A percentile compares a stretch with the other conserved stretches of the same genome.
phyloP scores from a whole-genome alignment of 805 yeast species.

The Candida adriatica region DNA sequence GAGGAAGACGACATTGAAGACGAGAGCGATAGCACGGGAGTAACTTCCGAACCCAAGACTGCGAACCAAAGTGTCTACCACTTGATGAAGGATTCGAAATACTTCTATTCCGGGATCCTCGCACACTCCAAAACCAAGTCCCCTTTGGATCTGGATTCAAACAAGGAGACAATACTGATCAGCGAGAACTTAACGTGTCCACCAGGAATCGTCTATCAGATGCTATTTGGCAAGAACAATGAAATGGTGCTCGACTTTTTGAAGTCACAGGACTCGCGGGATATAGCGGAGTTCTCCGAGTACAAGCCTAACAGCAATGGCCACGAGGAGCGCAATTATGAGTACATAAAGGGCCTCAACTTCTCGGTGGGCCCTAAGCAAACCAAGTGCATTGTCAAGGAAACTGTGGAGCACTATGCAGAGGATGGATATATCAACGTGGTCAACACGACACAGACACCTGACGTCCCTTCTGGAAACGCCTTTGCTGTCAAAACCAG shows the following conservation, averaged over 20 bases:
- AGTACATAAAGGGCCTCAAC: slow-evolving; percentile 67
- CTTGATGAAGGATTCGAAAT: slow-evolving; percentile 33
- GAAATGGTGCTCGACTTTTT: slow-evolving; percentile 36
- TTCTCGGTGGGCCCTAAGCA: slow-evolving; percentile 91
- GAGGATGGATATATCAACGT: slow-evolving; percentile 50
- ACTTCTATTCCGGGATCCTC: slow-evolving; percentile 55
- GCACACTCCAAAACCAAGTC: slow-evolving; percentile 52
- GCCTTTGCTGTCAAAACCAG: slow-evolving; percentile 72
- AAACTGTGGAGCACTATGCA: slow-evolving; percentile 51
- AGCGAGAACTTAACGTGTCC: slow-evolving; percentile 59
- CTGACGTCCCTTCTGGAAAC: slow-evolving; percentile 92
- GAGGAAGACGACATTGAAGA: slow-evolving; percentile 20
- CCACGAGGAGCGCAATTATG: slow-evolving; percentile 43
- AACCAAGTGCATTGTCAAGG: slow-evolving; percentile 65
- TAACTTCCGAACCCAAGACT: slow-evolving; percentile 6
- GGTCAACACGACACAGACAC: slow-evolving; percentile 63
- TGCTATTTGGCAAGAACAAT: slow-evolving; percentile 61
- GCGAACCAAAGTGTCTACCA: slow-evolving; percentile 24
- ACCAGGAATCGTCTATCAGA: slow-evolving; percentile 62
- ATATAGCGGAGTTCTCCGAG: slow-evolving; percentile 27
- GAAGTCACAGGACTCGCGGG: slow-evolving; percentile 31
- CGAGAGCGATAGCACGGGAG: slow-evolving; percentile 13
- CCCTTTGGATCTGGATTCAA: slow-evolving; percentile 35
- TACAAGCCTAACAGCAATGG: slow-evolving; percentile 33
- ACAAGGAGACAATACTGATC: slow-evolving; percentile 46